A percentile compares a stretch with the other conserved stretches of the same genome.
phyloP scores from a whole-genome alignment of 129 eudicot genomes.

The Helianthus tuberosus region DNA sequence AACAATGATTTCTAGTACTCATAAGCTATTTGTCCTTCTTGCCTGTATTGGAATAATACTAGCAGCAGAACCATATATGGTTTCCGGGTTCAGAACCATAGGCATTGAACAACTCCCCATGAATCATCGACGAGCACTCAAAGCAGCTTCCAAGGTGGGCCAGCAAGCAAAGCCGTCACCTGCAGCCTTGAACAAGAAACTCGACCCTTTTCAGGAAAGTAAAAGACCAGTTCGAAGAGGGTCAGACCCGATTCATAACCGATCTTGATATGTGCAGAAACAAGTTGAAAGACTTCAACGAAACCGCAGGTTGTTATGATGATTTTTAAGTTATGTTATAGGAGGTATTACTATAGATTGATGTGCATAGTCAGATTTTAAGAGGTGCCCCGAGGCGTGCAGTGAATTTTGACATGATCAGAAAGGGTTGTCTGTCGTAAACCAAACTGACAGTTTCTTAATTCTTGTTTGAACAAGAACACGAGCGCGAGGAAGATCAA shows the following conservation, averaged over 20 bases:
- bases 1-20: conserved; percentile 51
- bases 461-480: conserved; percentile 35
- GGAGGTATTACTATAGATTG: conserved; percentile 41
- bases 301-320: conserved; percentile 28
- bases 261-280: conserved; percentile 45
- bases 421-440: conserved; percentile 27
- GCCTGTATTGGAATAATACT: conserved; percentile 59
- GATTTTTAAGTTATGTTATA: conserved; percentile 29
- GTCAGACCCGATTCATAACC: conserved; percentile 93
- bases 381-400: conserved; percentile 28
- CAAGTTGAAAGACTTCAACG: conserved; percentile 25
- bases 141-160: conserved; percentile 38
- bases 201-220: conserved; percentile 59
- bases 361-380: conserved; percentile 46
- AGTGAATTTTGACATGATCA: conserved; percentile 36
- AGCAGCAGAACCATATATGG: conserved; percentile 51
- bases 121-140: conserved; percentile 40
- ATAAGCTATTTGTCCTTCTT: conserved; percentile 47
- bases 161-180: conserved; percentile 41
- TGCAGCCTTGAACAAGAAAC: conserved; percentile 34
- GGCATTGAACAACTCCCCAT: conserved; percentile 25
- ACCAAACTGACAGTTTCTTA: conserved; percentile 26
- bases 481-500: conserved; percentile 16
- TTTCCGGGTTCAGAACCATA: conserved; percentile 49
- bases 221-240: conserved; percentile 79